Evolutionary conservation across 2,329 filamentous ascomycete species (phyloP).

Genomic region (Colletotrichum sp.): DNA sequence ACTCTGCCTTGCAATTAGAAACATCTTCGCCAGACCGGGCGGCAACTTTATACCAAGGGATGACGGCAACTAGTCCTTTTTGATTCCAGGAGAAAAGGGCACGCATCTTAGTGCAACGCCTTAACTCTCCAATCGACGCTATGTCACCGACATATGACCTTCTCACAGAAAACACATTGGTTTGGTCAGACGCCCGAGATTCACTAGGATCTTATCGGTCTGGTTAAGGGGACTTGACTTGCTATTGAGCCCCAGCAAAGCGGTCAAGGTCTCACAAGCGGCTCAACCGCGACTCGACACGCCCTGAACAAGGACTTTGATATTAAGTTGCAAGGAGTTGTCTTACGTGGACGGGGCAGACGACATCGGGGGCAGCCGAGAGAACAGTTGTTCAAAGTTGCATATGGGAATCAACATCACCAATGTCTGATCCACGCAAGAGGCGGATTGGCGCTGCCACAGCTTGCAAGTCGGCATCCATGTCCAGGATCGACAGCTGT

Average conservation of each 20-base stretch:
- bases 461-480: background rate
- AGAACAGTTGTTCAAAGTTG: background rate
- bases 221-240: background rate
- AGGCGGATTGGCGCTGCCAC: background rate
- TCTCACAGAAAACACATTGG: background rate
- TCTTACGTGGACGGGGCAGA: background rate
- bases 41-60: background rate
- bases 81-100: background rate
- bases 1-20: background rate
- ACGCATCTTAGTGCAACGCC: background rate
- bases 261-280: background rate
- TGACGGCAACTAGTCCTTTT: background rate
- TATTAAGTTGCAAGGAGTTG: background rate
- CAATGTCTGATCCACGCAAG: slow-evolving; percentile 15
- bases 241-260: background rate
- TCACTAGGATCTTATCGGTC: background rate
- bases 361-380: background rate
- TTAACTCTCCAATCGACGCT: background rate
- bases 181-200: background rate
- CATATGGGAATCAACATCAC: background rate
- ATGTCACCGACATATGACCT: background rate
- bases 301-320: background rate
- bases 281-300: background rate
- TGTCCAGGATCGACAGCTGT: slow-evolving; percentile 2
- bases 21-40: background rate